Base-by-base conservation (phyloP, 2,329 filamentous ascomycete genomes). In the Pezicula neosporulosa region DNA sequence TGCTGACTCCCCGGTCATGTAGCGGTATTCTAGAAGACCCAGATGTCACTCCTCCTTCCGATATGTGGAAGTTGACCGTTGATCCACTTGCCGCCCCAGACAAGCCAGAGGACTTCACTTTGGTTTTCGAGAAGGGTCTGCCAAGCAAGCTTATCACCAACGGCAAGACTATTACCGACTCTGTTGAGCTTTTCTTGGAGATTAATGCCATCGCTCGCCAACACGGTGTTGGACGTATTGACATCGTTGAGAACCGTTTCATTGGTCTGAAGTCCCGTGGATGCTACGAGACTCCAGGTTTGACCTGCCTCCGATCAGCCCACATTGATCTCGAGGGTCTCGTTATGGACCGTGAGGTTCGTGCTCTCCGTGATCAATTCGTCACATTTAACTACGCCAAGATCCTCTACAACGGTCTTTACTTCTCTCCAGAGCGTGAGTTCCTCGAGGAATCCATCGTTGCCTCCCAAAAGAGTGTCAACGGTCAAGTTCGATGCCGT, bases 221-320 rank as follows among this genome's bases (percentile, higher is more conserved):
- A 58, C 76, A 90, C 73, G 89, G 89, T 67, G 81, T 93, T 60
- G 89, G 89, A 63, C 78, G 89, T 64, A 86, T 93, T 59, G 89
- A 93, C 70, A 93, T 93, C 66, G 88, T 92, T 55, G 87, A 90
- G 71, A 88, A 89, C 75, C 81, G 89, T 49, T 89, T 87, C 75
- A 87, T 89, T 65, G 89, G 88, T 57, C 77, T 92, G 63, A 92
- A 92, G 77, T 85, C 80, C 60, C 83, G 89, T 63, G 89, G 89
- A 63, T 92, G 88, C 77, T 92, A 92, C 75, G 89, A 92, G 65
- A 64, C 63, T 30, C 61, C 62, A 19, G 64, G 62, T 48, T 54
- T 66, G 36, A 63, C 64, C 49, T 63, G 60, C 51, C 59, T 68
- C 21, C 63, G 66, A 28, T 56, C 59, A 41, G 65, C 66, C 33